Conservation (phyloP, 2,329 filamentous ascomycete genomes). For the Davidsoniella virescens region DNA sequence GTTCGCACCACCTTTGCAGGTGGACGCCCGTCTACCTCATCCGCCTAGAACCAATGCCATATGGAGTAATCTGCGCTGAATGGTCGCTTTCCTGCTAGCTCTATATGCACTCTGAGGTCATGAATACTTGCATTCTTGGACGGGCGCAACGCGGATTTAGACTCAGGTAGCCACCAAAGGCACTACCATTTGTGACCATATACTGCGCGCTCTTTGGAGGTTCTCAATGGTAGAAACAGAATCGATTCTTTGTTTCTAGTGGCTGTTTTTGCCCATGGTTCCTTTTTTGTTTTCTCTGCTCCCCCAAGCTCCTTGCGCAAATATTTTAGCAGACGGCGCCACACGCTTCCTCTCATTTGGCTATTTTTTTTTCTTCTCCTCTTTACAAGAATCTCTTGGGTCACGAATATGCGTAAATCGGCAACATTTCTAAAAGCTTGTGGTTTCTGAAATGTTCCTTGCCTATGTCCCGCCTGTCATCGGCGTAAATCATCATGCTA, state of each 20-base stretch:
- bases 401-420: background rate
- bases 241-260: background rate
- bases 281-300: background rate
- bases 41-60: too few relatives aligned
- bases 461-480: conserved; percentile 32
- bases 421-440: background rate
- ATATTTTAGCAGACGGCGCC: background rate
- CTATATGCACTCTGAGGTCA: too few relatives aligned
- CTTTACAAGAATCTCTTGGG: background rate
- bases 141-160: too few relatives aligned
- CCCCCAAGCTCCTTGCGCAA: background rate
- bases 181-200: too few relatives aligned
- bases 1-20: too few relatives aligned
- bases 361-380: background rate
- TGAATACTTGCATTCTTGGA: too few relatives aligned
- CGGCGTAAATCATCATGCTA: conserved; percentile 7
- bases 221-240: too few relatives aligned
- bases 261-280: background rate
- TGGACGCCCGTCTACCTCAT: too few relatives aligned
- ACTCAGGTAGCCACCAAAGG: too few relatives aligned
- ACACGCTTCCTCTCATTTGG: background rate
- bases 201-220: too few relatives aligned
- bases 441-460: conserved; percentile 30
- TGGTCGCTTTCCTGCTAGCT: too few relatives aligned
- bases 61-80: too few relatives aligned